Base-by-base conservation (phyloP, 192 early-diverging fungal genomes). In the Linnemannia zychae region DNA sequence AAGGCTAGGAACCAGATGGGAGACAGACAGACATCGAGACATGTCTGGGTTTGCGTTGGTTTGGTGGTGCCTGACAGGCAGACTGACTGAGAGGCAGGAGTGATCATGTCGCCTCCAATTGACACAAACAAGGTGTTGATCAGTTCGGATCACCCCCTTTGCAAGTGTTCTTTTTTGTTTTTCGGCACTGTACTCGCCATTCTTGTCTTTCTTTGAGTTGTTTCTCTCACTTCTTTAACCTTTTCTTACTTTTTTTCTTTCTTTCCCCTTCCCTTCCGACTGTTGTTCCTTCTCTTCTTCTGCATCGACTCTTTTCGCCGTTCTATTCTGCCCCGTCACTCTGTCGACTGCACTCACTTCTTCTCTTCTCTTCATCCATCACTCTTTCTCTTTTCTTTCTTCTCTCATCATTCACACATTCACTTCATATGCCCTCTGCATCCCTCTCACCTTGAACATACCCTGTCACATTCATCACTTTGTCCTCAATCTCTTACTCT, bases 251-350 rank as follows among this genome's bases (percentile, higher is more conserved):
- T 37, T 22, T 48, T 22, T 31, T 24, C 46, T n/a, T n/a, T n/a
- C n/a, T n/a, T n/a, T n/a, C n/a, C n/a, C n/a, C 60, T 66, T 6
- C n/a, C 52, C 57, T 31, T 31, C 57, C 57, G 57, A 31, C 74
- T 65, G 24, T 76, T 37, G 57, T 57, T 49, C 66, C 33, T 48
- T 36, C 44, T 40, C 34, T n/a, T 46, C 63, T 37, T 24, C 28
- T n/a, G 22, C 50, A 16, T 57, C 38, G 24, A 17, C 44, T 17
- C 52, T 47, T 49, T 67, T 53, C 50, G 13, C 31, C 17, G 67
- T 68, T 40, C 67, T 68, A 68, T 68, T 36, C 22, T 40, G 37
- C 37, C 36, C 67, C 37, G 33, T 22, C 37, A 63, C 24, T 13
- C 38, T 34, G 67, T 40, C 67, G 67, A 22, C 36, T 36, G 15